Conservation (phyloP, 495 filamentous ascomycete genomes). For the Penicillium macrosclerotiorum region DNA sequence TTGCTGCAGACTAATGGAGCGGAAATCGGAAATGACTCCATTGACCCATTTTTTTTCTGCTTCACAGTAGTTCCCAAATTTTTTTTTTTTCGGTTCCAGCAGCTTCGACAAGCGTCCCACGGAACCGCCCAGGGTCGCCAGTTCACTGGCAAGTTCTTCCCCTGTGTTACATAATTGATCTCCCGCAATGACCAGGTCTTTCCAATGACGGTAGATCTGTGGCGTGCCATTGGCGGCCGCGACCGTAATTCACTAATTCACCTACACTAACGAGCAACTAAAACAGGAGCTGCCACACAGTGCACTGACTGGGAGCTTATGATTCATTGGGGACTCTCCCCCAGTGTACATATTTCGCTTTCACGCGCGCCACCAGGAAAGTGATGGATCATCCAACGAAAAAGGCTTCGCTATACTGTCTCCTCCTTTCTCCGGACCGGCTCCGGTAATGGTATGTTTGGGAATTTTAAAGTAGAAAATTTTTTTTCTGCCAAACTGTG, state of each 20-base stretch:
- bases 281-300: background rate
- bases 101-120: conserved; percentile 18
- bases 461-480: too few species aligned
- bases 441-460: conserved; percentile 15
- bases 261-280: background rate
- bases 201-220: conserved; percentile 19
- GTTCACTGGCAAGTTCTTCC: conserved; percentile 4
- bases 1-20: background rate
- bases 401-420: background rate
- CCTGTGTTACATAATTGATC: conserved; percentile 28
- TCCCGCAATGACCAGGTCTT: conserved; percentile 10
- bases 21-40: background rate
- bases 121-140: conserved; percentile 7
- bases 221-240: conserved; percentile 10
- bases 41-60: too few species aligned
- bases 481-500: too few species aligned
- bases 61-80: background rate
- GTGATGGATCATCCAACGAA: conserved; percentile 16
- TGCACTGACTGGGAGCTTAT: too few species aligned
- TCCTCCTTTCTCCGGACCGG: conserved; percentile 6
- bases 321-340: conserved; percentile 5
- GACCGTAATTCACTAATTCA: conserved; percentile 2
- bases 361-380: conserved; percentile 2
- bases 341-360: too few species aligned
- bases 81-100: conserved; percentile 12